Base-by-base conservation (phyloP, 2,329 filamentous ascomycete species). In the Venturia nashicola region DNA sequence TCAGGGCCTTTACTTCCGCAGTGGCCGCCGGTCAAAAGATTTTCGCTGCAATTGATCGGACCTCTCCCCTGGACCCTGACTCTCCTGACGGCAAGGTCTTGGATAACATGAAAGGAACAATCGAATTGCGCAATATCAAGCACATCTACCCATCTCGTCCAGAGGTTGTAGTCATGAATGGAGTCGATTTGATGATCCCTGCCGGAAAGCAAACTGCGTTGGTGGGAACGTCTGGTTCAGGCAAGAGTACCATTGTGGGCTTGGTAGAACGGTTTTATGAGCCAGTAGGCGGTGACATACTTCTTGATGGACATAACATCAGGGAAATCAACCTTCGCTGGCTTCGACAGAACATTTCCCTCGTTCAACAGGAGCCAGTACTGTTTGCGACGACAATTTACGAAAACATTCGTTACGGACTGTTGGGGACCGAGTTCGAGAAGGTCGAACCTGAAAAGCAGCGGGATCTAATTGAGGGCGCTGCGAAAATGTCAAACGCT, bases 91-190 rank as follows among this genome's bases (percentile, higher is more conserved):
- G 93, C n/a, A 79, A 84, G 66, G 91, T 82, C 68, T 81, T 95
- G 0, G 86, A 91, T 1, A 75, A 83, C 23, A 81, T 96, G 1
- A 79, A 88, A 65, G 94, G 94, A 36, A 85, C 84, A 18, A 87
- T 99, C 65, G 88, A 92, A 68, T 82, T 99, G 55, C 84, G 86
- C 68, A 83, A 90, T 68, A 82, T 97, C 72, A 94, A 90, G 74
- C 92, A 96, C 75, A 93, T 97, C 69, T 97, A 99, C 70, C 94
- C 94, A 4, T 96, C 91, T 6, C 85, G 94, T 14, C 90, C 92
- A 0, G 92, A 97, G 70, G 91, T 96, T 4, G 84, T 86, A 1
- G 89, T 97, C 46, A 93, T 97, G 86, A 80, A 94, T 51, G 86
- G 87, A 67, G 89, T 97, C 64, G 89, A 80, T 64, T 82, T 99